A percentile compares a stretch with the other conserved stretches of the same genome.
Evolutionary conservation across 1,284 basidiomycete species (phyloP).

Genomic region (Cutaneotrichosporon sp.): DNA sequence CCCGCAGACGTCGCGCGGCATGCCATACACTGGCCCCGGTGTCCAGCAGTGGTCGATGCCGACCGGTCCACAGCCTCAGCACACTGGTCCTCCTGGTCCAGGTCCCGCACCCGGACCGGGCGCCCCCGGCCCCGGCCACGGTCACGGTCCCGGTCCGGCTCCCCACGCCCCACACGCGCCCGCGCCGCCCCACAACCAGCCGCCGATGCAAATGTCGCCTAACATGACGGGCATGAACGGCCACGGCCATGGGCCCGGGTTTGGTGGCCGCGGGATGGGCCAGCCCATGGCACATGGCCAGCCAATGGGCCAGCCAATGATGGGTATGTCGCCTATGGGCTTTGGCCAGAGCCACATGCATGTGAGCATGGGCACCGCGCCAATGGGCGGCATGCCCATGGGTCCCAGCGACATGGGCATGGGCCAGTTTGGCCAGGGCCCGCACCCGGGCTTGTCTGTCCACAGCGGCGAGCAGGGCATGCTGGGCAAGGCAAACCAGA

Average conservation of each 20-base stretch:
- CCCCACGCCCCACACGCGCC: conserved; percentile 18
- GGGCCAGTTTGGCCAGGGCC: conserved; percentile 31
- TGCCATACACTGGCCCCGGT: conserved; percentile 40
- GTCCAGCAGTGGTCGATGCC: conserved; percentile 31
- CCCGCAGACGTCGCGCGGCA: conserved; percentile 32
- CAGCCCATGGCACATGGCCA: conserved; percentile 22
- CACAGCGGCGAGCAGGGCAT: conserved; percentile 52
- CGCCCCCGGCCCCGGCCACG: background rate
- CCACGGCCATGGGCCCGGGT: conserved; percentile 7
- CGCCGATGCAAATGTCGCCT: conserved; percentile 31
- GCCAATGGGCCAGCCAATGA: conserved; percentile 20
- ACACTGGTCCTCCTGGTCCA: background rate
- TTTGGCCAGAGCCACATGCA: conserved; percentile 35
- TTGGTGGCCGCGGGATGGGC: conserved; percentile 20
- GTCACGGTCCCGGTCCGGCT: conserved; percentile 4
- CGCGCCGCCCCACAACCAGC: conserved; percentile 18
- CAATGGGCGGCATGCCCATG: conserved; percentile 27
- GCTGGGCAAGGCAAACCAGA: conserved; percentile 56
- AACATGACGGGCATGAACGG: conserved; percentile 32
- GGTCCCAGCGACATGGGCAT: conserved; percentile 26
- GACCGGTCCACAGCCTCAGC: conserved; percentile 11
- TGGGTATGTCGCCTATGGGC: conserved; percentile 21
- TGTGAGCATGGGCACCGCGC: conserved; percentile 34
- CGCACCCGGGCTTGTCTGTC: conserved; percentile 38
- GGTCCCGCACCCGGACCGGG: no score